These are phyloP conservation scores for Fragaria nilgerrensis DNA, from an alignment of 306 rosid genomes.

Conservation along the genomic window DNA sequence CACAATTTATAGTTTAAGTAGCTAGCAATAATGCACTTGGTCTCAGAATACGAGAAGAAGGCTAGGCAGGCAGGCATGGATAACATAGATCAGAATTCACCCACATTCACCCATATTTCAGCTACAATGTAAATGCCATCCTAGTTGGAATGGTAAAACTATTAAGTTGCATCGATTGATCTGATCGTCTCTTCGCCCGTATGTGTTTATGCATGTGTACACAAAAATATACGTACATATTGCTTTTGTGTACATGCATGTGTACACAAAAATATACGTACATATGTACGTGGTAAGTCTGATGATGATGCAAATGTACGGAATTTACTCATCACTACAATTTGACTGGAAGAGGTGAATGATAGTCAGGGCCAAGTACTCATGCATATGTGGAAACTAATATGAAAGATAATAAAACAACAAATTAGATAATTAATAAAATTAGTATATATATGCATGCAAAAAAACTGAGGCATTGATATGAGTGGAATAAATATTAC, in stretches of 20 bases:
- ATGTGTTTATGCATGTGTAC: not conserved
- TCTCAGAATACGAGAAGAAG: not conserved
- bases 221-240: not conserved
- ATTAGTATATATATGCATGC: not conserved
- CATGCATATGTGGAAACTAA: constrained; percentile 21
- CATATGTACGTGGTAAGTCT: not conserved
- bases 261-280: not conserved
- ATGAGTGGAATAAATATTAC: not conserved
- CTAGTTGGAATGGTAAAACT: not conserved
- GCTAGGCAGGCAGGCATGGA: not conserved
- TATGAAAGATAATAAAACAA: not conserved
- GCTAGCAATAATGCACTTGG: not conserved
- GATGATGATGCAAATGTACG: not conserved
- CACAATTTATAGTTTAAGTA: not conserved
- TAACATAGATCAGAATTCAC: not conserved
- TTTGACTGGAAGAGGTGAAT: not conserved
- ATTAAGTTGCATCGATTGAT: not conserved
- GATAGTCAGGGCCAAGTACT: constrained; percentile 13
- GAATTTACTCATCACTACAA: not conserved
- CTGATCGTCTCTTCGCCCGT: not conserved
- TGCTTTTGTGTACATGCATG: not conserved
- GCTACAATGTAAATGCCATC: not conserved
- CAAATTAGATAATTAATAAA: constrained; percentile 6
- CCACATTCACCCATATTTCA: not conserved
- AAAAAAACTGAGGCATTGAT: not conserved